Conservation (phyloP, 2,329 filamentous ascomycete species). For the Colletotrichum liriopes region DNA sequence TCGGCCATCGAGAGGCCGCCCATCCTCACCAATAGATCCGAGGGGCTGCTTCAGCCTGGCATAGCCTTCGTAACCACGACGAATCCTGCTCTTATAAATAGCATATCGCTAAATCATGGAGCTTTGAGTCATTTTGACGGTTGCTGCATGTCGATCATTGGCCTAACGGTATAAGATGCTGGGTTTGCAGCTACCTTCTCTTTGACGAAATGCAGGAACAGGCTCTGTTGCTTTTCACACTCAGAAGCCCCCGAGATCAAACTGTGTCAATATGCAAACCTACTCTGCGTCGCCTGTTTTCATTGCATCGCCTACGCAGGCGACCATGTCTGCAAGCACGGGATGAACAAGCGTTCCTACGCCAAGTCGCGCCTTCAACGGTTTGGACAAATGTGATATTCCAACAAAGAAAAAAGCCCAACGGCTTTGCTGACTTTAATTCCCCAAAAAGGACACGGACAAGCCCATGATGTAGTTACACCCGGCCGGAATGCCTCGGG, state of each 20-base stretch:
- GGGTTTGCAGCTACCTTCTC: too few relatives aligned
- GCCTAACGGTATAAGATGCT: not conserved
- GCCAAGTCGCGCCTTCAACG: not conserved
- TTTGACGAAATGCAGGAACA: too few relatives aligned
- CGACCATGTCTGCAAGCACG: not conserved
- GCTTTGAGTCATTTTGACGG: not conserved
- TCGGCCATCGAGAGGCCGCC: not conserved
- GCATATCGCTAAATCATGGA: not conserved
- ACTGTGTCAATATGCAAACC: not conserved
- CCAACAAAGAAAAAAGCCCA: too few relatives aligned
- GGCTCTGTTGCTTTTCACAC: not conserved
- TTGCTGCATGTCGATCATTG: not conserved
- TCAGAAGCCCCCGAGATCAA: not conserved
- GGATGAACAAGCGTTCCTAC: not conserved
- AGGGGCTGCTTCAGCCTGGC: not conserved
- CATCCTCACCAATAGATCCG: not conserved
- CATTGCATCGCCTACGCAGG: not conserved
- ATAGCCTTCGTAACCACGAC: not conserved
- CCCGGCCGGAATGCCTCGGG: not conserved
- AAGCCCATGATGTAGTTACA: not conserved
- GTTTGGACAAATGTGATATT: not conserved
- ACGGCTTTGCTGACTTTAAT: too few relatives aligned
- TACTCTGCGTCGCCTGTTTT: not conserved
- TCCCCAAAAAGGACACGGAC: not conserved
- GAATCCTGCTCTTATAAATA: not conserved